Evolutionary conservation across 495 filamentous ascomycete species (phyloP), one percentile per base, ranked within the genome.

Genomic region (Jackrogersella minutella): DNA sequence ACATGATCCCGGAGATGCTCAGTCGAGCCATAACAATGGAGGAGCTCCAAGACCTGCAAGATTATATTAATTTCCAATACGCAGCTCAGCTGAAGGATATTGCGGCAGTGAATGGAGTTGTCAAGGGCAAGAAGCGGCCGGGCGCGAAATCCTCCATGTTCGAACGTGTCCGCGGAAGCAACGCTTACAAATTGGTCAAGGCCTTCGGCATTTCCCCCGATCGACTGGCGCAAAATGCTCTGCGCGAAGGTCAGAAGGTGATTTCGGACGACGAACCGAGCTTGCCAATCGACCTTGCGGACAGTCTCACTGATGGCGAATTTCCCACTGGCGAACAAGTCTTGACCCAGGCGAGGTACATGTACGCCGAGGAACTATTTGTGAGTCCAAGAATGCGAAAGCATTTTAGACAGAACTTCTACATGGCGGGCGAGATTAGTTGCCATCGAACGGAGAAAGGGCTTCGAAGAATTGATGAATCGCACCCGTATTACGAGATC

Each of bases 21-120:
- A 82, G 82, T 3, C 77, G 85, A 31, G 93, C 93, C 2, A 83
- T 84, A 5, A 92, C 88, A 0, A 92, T 95, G 81, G 95, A 99
- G 66, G 94, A 97, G 71, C 81, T 99, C 11, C 96, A 99, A 73
- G 95, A 99, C 76, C 77, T 99, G 13, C 93, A 97, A 70, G 95
- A 99, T 65, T 98, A 97, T 70, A 81, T 99, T 54, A 91, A 98
- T 76, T 99, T 98, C 78, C 92, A 93, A 66, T 97, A 98, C 69
- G 87, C 91, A 16, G 80, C 89, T 4, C 84, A 93, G 68, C 78
- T 98, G 33, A 92, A 91, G 68, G 93, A 97, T 64, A 68, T 91
- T 43, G 80, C 86, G 6, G 79, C 83, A 11, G 77, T 84, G 49
- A 90, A 90, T 58, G 87, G 87, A 40, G 79, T 77, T 28, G 70